Evolutionary conservation across 2,329 filamentous ascomycete genomes (phyloP).

Genomic region (Diaporthe humulicola): DNA sequence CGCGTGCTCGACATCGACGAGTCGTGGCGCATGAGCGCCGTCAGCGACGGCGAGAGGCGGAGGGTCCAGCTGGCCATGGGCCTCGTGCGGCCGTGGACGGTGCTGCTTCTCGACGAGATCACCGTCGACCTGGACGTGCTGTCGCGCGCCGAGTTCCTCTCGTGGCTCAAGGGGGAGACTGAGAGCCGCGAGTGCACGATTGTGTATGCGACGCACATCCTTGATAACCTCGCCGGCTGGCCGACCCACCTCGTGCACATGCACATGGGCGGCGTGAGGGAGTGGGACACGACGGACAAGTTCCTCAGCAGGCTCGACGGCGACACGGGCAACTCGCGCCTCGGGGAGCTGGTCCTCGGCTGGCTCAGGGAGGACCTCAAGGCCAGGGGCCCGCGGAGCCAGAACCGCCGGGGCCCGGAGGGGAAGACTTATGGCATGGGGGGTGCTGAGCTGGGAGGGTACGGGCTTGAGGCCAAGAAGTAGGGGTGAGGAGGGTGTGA

Average conservation of each 20-base stretch:
- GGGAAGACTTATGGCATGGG: conserved; percentile 72
- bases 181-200: conserved; percentile 87
- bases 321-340: conserved; percentile 78
- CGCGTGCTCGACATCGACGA: conserved; percentile 92
- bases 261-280: conserved; percentile 88
- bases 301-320: conserved; percentile 72
- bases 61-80: conserved; percentile 98
- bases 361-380: conserved; percentile 88
- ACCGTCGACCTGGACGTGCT: conserved; percentile 96
- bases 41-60: conserved; percentile 91
- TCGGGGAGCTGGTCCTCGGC: conserved; percentile 87
- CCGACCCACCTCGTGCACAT: conserved; percentile 97
- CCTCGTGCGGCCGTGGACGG: conserved; percentile 88
- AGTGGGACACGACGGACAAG: conserved; percentile 81
- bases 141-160: conserved; percentile 85
- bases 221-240: conserved; percentile 96
- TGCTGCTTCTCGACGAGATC: conserved; percentile 94
- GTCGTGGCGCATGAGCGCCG: conserved; percentile 94
- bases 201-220: conserved; percentile 96
- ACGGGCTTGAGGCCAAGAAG: conserved; percentile 65
- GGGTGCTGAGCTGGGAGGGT: conserved; percentile 67
- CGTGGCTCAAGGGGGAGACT: conserved; percentile 89
- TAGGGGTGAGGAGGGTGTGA: conserved; percentile 30
- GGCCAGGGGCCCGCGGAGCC: conserved; percentile 81
- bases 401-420: conserved; percentile 67